Evolutionary conservation across 2,329 filamentous ascomycete species (phyloP).

Genomic region (Calonectria montana): DNA sequence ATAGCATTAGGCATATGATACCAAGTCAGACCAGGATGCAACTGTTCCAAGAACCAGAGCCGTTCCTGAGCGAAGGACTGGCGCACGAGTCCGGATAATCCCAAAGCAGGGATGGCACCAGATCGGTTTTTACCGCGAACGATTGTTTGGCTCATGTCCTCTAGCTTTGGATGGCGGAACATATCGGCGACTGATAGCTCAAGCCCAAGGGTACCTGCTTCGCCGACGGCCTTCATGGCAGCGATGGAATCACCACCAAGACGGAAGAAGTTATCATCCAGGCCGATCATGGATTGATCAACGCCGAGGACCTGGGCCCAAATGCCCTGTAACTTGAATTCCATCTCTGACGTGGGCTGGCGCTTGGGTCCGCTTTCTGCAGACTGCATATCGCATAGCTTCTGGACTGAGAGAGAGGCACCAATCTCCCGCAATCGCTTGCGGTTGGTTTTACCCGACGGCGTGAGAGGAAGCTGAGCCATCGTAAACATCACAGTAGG

Average conservation of each 20-base stretch:
- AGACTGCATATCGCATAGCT: constrained; percentile 53
- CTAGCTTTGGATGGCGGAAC: constrained; percentile 7
- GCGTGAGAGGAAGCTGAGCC: constrained; percentile 20
- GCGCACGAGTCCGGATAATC: neutral
- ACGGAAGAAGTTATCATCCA: constrained; percentile 60
- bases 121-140: neutral
- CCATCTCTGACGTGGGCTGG: constrained; percentile 13
- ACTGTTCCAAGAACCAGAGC: neutral
- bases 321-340: constrained; percentile 44
- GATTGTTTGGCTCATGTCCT: neutral
- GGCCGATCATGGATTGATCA: constrained; percentile 47
- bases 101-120: neutral
- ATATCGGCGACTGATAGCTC: constrained; percentile 24
- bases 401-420: constrained; percentile 8
- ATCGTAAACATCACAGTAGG: constrained; percentile 29
- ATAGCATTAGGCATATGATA: neutral
- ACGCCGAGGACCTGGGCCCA: constrained; percentile 53
- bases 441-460: constrained; percentile 29
- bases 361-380: neutral
- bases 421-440: constrained; percentile 22
- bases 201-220: constrained; percentile 19
- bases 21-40: neutral
- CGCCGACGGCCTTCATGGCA: constrained; percentile 58
- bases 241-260: constrained; percentile 63
- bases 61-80: neutral